Base-by-base conservation (phyloP, 169 alveolate species). In the Fabrea salina region DNA sequence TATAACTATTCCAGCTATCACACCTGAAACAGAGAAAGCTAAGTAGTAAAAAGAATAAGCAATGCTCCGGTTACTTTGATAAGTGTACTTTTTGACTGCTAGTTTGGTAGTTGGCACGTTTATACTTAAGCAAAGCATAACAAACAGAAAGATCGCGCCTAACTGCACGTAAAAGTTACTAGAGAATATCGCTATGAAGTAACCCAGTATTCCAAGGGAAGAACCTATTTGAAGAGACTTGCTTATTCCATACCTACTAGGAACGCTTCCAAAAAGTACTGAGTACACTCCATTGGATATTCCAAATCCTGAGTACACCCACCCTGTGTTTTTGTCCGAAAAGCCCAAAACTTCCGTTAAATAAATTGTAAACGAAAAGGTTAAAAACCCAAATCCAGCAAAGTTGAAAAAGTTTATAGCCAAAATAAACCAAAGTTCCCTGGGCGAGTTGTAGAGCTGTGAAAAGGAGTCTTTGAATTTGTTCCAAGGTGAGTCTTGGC, bases 1-100 rank as follows among this genome's bases (percentile, higher is more conserved):
- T 32, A 68, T 64, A 19, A 25, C 67, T 39, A 25, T 49, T 4
- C 53, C 37, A 7, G 43, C 32, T n/a, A 68, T n/a, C 22, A 35
- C 64, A 3, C 53, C 64, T 35, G 66, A 30, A 19, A 27, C 67
- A 44, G 27, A 68, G 4, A 68, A 27, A 25, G 33, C 79, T 13
- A 68, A n/a, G 6, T 22, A 44, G 25, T 19, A 44, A 19, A 66
- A 19, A 6, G 76, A 66, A 41, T 66, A 66, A 6, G 47, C 76
- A 5, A 66, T 19, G 54, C 76, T 66, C 41, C 76, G n/a, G 30
- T 16, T 41, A 22, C 33, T 32, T 25, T 66, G 39, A 33, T 19
- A 5, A 19, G 76, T 66, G 57, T 66, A 66, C 41, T 30, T 66
- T 41, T 66, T 66, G 37, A 66, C 56, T 19, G 76, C 76, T 39